These are phyloP conservation scores for Eimeria praecox DNA, from an alignment of 169 alveolate genomes.

Conservation along the genomic window DNA sequence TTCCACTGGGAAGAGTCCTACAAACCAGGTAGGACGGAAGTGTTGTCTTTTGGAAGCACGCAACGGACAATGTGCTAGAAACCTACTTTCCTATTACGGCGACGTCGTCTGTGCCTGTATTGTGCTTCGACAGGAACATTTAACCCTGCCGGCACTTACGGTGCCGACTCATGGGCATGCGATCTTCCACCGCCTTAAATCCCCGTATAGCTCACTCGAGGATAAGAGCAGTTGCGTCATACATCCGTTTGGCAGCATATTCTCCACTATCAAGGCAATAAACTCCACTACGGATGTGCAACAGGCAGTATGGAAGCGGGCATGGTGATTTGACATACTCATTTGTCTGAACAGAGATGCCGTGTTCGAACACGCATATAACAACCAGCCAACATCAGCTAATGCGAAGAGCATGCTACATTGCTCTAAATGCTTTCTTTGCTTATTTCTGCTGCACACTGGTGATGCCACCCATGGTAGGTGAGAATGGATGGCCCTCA, in stretches of 20 bases:
- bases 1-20: neutral
- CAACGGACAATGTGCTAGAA: neutral
- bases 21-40: neutral
- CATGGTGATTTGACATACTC: neutral
- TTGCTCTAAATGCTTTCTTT: neutral
- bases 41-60: neutral
- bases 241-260: neutral
- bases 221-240: neutral
- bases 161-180: neutral
- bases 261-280: neutral
- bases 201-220: neutral
- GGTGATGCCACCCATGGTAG: neutral
- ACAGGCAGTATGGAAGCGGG: neutral
- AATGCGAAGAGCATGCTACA: neutral
- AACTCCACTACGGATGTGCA: neutral
- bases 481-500: neutral
- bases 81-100: neutral
- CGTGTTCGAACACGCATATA: neutral
- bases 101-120: neutral
- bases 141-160: neutral
- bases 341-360: neutral
- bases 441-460: neutral
- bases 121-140: neutral
- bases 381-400: neutral
- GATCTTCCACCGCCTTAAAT: neutral